These are phyloP conservation scores for Paraphoma chrysanthemicola DNA, from an alignment of 2,329 filamentous ascomycete genomes.

Conservation along the genomic window DNA sequence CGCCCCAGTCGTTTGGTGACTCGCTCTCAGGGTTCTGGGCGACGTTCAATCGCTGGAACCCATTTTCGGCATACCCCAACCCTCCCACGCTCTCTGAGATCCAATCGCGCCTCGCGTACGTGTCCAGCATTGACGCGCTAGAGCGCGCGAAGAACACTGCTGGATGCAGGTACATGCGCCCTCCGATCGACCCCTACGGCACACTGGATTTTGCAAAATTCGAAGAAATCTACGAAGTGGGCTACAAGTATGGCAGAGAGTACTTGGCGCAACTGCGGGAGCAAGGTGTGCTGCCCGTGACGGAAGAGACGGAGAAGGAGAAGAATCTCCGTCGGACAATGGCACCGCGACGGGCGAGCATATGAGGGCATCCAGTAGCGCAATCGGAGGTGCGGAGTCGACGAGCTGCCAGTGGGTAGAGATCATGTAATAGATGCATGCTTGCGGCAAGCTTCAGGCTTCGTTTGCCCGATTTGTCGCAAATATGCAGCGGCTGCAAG, in stretches of 20 bases:
- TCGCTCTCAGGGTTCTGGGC: conserved; percentile 95
- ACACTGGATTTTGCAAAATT: conserved; percentile 97
- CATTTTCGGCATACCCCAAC: conserved; percentile 86
- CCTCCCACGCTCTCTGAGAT: conserved; percentile 96
- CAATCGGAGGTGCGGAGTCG: conserved; percentile 12
- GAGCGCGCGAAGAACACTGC: conserved; percentile 90
- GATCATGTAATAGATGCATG: conserved; percentile 26
- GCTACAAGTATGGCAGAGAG: conserved; percentile 83
- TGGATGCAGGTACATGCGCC: conserved; percentile 95
- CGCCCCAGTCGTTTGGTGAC: conserved; percentile 91
- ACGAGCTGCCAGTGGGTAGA: conserved; percentile 5
- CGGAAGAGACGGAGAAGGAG: conserved; percentile 59
- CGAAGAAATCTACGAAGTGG: conserved; percentile 92
- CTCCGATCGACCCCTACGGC: conserved; percentile 90
- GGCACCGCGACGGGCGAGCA: conserved; percentile 58
- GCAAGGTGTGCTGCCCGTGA: conserved; percentile 73
- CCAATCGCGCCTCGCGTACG: conserved; percentile 91
- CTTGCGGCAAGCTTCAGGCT: background rate
- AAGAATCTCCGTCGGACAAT: conserved; percentile 60
- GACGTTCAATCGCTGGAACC: conserved; percentile 95
- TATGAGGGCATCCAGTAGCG: conserved; percentile 21
- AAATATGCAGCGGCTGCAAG: conserved; percentile 19
- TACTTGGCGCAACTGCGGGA: conserved; percentile 79
- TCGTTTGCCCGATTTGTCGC: conserved; percentile 24
- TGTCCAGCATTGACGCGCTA: conserved; percentile 90